These are phyloP conservation scores for Saccharomycopsis malanga DNA, from an alignment of 805 yeast species.

Conservation along the genomic window DNA sequence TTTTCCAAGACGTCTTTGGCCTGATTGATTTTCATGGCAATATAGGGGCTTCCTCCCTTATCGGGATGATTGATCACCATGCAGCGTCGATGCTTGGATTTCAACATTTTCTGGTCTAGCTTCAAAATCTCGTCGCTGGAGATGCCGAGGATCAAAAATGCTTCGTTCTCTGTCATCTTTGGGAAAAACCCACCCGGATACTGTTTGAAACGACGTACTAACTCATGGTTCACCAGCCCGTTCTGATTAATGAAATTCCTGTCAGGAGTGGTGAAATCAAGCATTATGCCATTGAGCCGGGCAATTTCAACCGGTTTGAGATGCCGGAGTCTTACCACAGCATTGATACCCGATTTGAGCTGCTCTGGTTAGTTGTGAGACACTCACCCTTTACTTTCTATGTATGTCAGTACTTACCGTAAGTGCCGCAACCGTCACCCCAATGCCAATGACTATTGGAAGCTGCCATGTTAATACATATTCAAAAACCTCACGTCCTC, in stretches of 20 bases:
- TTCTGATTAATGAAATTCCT: conserved; percentile 18
- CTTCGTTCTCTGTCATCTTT: conserved; percentile 65
- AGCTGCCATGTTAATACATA: too few species aligned
- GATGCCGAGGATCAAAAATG: conserved; percentile 56
- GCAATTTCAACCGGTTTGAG: conserved; percentile 36
- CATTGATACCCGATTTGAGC: conserved; percentile 33
- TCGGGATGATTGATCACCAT: conserved; percentile 88
- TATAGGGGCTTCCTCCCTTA: conserved; percentile 74
- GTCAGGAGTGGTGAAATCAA: conserved; percentile 20
- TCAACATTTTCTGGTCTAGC: conserved; percentile 43
- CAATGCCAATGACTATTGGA: conserved; percentile 49
- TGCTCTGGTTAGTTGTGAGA: too few species aligned
- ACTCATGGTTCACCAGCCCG: conserved; percentile 22
- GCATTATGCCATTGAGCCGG: conserved; percentile 32
- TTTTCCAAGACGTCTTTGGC: conserved; percentile 78
- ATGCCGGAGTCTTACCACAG: conserved; percentile 28
- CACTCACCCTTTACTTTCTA: too few species aligned
- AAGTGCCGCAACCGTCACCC: conserved; percentile 46
- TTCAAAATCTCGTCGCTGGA: conserved; percentile 47
- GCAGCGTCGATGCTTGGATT: conserved; percentile 63
- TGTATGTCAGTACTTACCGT: conserved; percentile 30
- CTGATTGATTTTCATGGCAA: conserved; percentile 80
- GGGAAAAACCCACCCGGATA: conserved; percentile 57
- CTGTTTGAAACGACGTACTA: conserved; percentile 30
- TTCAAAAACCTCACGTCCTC: too few species aligned